Evolutionary conservation across 805 yeast species (phyloP).

Genomic region (Metschnikowia shivogae): DNA sequence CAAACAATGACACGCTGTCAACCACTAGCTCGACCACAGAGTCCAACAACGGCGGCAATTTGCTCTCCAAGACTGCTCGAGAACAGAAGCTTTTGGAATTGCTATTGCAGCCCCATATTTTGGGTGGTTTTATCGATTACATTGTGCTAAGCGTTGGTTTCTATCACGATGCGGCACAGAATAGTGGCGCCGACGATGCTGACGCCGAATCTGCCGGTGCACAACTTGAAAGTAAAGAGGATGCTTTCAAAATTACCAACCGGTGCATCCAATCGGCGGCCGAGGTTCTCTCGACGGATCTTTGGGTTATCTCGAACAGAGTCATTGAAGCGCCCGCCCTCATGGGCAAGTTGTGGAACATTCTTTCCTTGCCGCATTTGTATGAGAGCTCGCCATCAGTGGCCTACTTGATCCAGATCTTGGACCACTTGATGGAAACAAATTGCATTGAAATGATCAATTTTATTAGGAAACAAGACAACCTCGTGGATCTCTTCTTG

Average conservation of each 20-base stretch:
- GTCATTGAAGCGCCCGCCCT: conserved; percentile 40
- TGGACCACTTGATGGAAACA: conserved; percentile 78
- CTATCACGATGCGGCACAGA: conserved; percentile 29
- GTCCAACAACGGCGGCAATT: conserved; percentile 14
- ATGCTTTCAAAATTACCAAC: conserved; percentile 13
- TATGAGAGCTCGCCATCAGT: conserved; percentile 38
- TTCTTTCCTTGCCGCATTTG: conserved; percentile 28
- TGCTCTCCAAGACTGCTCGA: conserved; percentile 30
- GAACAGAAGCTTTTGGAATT: conserved; percentile 65
- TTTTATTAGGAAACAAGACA: conserved; percentile 65
- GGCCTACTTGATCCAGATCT: conserved; percentile 50
- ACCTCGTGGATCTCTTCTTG: conserved; percentile 75
- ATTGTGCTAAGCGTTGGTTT: conserved; percentile 51
- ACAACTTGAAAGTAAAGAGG: not conserved
- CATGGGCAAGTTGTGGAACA: conserved; percentile 41
- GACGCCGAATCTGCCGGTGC: not conserved
- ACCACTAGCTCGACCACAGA: conserved; percentile 34
- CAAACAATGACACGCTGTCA: conserved; percentile 27
- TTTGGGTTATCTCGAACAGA: conserved; percentile 41
- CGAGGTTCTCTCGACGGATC: conserved; percentile 37
- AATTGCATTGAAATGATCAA: conserved; percentile 56
- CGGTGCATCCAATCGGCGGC: conserved; percentile 38
- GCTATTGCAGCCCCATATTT: conserved; percentile 71
- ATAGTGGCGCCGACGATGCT: conserved; percentile 19
- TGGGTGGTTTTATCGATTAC: conserved; percentile 63